Percentiles rank a stretch among this genome's conserved stretches.
Conservation (phyloP, 140 eudicot genomes). For the Bidens hawaiensis region DNA sequence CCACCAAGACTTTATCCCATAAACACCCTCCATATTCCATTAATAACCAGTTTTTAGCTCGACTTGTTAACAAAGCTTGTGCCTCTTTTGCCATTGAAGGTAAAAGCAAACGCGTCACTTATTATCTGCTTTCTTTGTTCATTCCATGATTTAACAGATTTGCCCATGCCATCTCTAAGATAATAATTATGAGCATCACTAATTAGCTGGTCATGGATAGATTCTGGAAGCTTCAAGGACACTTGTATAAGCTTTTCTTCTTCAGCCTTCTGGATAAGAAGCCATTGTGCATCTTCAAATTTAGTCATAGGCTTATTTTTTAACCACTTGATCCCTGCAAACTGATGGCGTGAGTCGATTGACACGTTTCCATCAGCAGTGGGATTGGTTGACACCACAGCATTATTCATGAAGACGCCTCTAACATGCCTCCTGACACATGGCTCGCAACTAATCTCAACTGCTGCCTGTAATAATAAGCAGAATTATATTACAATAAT, state of each 20-base stretch:
- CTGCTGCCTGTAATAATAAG: constrained; percentile 62
- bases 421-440: constrained; percentile 85
- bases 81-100: constrained; percentile 98
- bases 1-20: constrained; percentile 80
- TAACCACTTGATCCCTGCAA: constrained; percentile 84
- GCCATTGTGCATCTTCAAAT: constrained; percentile 91
- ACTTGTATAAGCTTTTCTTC: constrained; percentile 84
- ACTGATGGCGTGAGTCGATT: constrained; percentile 71
- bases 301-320: constrained; percentile 62
- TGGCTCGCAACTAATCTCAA: constrained; percentile 98
- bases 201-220: constrained; percentile 44
- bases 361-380: constrained; percentile 70
- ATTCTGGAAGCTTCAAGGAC: constrained; percentile 61
- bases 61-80: constrained; percentile 29
- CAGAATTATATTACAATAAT: neutral
- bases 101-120: constrained; percentile 69
- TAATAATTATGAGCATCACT: constrained; percentile 68
- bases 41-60: constrained; percentile 48
- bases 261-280: no score
- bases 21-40: constrained; percentile 63
- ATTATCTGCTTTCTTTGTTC: constrained; percentile 88
- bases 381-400: constrained; percentile 82
- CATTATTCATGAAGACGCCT: constrained; percentile 79
- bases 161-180: constrained; percentile 88
- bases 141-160: constrained; percentile 89